Conservation (phyloP, 768 basidiomycete genomes). For the Coprinellus micaceus region DNA sequence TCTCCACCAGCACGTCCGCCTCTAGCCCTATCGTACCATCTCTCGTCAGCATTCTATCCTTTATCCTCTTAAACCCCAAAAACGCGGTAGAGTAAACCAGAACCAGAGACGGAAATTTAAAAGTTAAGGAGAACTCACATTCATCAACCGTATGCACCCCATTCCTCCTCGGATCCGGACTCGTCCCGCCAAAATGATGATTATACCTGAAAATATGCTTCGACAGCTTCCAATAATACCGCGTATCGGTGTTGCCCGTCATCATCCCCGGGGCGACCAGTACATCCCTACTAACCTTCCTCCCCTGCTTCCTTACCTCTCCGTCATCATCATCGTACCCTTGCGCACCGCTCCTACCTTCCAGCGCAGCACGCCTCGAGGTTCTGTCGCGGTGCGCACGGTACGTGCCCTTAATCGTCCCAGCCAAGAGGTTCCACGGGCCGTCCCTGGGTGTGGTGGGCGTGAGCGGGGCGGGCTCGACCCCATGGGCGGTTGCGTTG, state of each 20-base stretch:
- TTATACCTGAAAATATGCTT: constrained; percentile 68
- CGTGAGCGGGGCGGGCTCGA: constrained; percentile 70
- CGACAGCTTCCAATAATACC: constrained; percentile 55
- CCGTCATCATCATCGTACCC: too few relatives aligned
- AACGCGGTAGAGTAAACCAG: too few relatives aligned
- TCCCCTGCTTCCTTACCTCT: constrained; percentile 32
- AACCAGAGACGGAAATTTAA: background rate
- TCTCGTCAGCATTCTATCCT: background rate
- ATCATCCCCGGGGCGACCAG: constrained; percentile 53
- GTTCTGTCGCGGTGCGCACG: too few relatives aligned
- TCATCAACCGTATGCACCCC: constrained; percentile 71
- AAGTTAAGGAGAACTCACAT: constrained; percentile 36
- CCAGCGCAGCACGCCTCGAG: too few relatives aligned
- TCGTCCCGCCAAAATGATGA: constrained; percentile 27
- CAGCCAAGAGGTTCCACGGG: constrained; percentile 53
- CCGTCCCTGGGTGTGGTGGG: constrained; percentile 40
- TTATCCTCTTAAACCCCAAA: too few relatives aligned
- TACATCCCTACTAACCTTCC: constrained; percentile 30
- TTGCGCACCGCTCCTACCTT: too few relatives aligned
- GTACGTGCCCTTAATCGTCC: constrained; percentile 61
- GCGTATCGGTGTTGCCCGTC: constrained; percentile 61
- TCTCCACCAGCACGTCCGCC: constrained; percentile 54
- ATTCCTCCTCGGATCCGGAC: constrained; percentile 28
- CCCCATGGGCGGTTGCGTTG: constrained; percentile 44
- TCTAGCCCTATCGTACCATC: constrained; percentile 36